phyloP scores from a whole-genome alignment of 257 asterid species.

The Eustoma russellianum region DNA sequence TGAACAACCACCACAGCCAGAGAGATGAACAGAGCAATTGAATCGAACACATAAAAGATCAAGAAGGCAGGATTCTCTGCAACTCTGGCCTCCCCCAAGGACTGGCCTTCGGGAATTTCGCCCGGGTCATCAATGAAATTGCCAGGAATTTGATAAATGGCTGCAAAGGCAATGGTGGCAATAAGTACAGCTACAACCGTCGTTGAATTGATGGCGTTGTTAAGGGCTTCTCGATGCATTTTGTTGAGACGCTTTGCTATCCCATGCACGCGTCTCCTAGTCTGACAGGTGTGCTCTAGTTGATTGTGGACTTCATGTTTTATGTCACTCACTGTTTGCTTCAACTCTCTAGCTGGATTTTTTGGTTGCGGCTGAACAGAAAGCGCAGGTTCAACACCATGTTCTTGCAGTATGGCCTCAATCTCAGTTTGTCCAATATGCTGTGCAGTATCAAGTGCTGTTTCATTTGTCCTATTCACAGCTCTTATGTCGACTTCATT shows the following conservation, averaged over 20 bases:
- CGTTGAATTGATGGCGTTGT: slow-evolving; percentile 70
- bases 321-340: slow-evolving; percentile 67
- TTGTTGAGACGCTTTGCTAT: slow-evolving; percentile 58
- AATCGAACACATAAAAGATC: slow-evolving; percentile 51
- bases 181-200: slow-evolving; percentile 74
- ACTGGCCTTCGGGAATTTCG: slow-evolving; percentile 20
- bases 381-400: slow-evolving; percentile 44
- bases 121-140: slow-evolving; percentile 36
- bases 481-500: slow-evolving; percentile 38
- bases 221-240: slow-evolving; percentile 70
- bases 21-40: slow-evolving; percentile 70
- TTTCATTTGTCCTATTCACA: slow-evolving; percentile 60
- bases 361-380: slow-evolving; percentile 26
- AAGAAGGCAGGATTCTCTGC: slow-evolving; percentile 40
- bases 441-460: slow-evolving; percentile 63
- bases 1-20: slow-evolving; percentile 78
- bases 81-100: slow-evolving; percentile 54
- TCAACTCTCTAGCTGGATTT: slow-evolving; percentile 36
- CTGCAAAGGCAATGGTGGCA: slow-evolving; percentile 73
- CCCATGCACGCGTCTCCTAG: slow-evolving; percentile 39
- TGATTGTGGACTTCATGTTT: slow-evolving; percentile 67
- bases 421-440: slow-evolving; percentile 36
- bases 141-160: slow-evolving; percentile 65
- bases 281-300: slow-evolving; percentile 58
- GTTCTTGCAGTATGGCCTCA: slow-evolving; percentile 31